Conservation (phyloP, 148 eudicot genomes). For the Oxyria digyna region DNA sequence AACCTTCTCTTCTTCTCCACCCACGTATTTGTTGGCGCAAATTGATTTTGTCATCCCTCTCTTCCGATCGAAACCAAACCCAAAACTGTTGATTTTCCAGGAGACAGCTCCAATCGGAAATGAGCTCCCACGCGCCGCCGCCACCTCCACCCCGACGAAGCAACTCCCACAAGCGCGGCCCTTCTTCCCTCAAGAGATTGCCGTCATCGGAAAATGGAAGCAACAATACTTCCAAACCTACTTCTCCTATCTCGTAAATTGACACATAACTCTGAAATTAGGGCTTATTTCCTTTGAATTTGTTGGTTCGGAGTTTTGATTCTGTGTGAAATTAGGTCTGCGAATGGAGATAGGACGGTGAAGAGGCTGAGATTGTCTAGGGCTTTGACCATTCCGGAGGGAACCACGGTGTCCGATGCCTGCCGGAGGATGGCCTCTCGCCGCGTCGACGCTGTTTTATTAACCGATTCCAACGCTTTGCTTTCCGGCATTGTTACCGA, state of each 20-base stretch:
- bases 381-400: conserved; percentile 94
- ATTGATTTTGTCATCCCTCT: background rate
- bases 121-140: conserved; percentile 49
- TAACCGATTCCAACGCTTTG: conserved; percentile 93
- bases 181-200: conserved; percentile 21
- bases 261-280: background rate
- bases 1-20: background rate
- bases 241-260: conserved; percentile 48
- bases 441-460: conserved; percentile 78
- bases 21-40: conserved; percentile 7
- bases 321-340: conserved; percentile 24
- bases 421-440: conserved; percentile 93
- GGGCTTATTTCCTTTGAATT: background rate
- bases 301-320: background rate
- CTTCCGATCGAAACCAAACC: background rate
- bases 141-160: conserved; percentile 42
- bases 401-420: conserved; percentile 80
- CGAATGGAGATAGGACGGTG: conserved; percentile 87
- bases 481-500: conserved; percentile 92
- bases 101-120: conserved; percentile 3
- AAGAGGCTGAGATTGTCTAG: conserved; percentile 85
- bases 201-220: conserved; percentile 46
- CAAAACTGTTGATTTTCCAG: background rate
- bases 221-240: conserved; percentile 33
- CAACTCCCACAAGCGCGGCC: conserved; percentile 31